These are phyloP conservation scores for Vanderwaltozyma tropicalis DNA, from an alignment of 805 yeast genomes.

Conservation along the genomic window DNA sequence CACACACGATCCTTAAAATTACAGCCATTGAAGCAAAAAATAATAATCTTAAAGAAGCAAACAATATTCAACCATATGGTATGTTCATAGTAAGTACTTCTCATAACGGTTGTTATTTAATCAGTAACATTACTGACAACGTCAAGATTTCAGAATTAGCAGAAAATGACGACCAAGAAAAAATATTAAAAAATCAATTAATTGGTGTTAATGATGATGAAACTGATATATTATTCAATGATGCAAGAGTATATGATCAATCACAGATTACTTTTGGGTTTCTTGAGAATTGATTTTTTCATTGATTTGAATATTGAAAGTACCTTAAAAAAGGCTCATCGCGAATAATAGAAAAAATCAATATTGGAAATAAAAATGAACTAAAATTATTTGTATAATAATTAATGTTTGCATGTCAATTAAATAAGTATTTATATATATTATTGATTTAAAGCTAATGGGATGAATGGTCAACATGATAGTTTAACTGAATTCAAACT, in stretches of 20 bases:
- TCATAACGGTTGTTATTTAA: conserved; percentile 5
- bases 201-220: not conserved
- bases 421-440: no score
- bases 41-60: not conserved
- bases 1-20: conserved; percentile 7
- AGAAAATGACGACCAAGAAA: not conserved
- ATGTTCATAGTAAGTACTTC: conserved; percentile 6
- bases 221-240: not conserved
- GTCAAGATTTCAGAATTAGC: not conserved
- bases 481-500: no score
- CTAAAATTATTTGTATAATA: no score
- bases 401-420: no score
- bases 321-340: no score
- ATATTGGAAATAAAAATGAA: no score
- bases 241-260: not conserved
- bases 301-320: no score
- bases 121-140: not conserved
- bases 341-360: no score
- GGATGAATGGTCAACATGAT: no score
- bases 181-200: not conserved
- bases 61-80: not conserved
- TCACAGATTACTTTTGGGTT: not conserved
- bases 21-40: not conserved
- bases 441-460: no score
- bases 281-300: no score